These are phyloP conservation scores for Margaritispora aquatica DNA, from an alignment of 495 filamentous ascomycete species.

Conservation along the genomic window DNA sequence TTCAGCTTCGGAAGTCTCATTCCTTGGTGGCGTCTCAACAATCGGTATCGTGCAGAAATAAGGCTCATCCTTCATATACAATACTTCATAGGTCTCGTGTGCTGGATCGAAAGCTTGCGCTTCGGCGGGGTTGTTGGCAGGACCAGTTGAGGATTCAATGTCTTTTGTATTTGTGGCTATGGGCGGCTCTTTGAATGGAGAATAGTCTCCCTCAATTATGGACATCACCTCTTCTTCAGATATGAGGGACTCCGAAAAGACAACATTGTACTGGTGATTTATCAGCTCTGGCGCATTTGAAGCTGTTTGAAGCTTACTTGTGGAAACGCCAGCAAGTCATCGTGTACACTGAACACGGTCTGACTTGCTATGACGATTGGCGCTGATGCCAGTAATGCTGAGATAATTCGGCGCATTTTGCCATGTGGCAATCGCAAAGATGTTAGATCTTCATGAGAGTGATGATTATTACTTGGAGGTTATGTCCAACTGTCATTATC, in stretches of 20 bases:
- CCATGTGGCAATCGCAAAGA: constrained; percentile 25
- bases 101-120: constrained; percentile 15
- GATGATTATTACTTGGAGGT: not conserved
- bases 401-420: constrained; percentile 44
- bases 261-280: constrained; percentile 65
- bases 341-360: constrained; percentile 71
- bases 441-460: constrained; percentile 5
- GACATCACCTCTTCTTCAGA: constrained; percentile 62
- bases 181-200: constrained; percentile 13
- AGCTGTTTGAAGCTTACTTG: constrained; percentile 51
- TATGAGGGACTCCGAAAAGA: constrained; percentile 69
- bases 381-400: constrained; percentile 35
- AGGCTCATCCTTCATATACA: constrained; percentile 60
- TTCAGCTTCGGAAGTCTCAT: constrained; percentile 55
- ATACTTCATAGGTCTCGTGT: constrained; percentile 58
- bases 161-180: constrained; percentile 15
- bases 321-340: constrained; percentile 87
- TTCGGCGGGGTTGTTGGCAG: constrained; percentile 13
- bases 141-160: constrained; percentile 16
- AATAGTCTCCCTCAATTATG: constrained; percentile 37
- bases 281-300: constrained; percentile 15
- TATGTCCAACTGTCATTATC: constrained; percentile 13
- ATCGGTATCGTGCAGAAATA: constrained; percentile 85
- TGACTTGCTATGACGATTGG: constrained; percentile 42
- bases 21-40: constrained; percentile 48